Base-by-base conservation (phyloP, 208 protist genomes). In the Leishmania lainsoni region DNA sequence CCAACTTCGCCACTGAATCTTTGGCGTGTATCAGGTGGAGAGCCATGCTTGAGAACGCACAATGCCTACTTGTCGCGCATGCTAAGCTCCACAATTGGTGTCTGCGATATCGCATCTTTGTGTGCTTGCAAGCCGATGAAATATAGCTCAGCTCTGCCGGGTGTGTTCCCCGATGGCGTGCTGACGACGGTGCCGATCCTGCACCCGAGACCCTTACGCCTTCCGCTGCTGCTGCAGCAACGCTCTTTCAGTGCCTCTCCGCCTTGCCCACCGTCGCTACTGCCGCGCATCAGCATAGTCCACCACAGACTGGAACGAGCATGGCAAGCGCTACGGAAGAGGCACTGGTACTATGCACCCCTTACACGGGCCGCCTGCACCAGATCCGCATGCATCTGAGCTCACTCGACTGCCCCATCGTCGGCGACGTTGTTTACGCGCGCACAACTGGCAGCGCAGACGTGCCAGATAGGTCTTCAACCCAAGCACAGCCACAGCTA, bases 341-440 rank as follows among this genome's bases (percentile, higher is more conserved):
- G 81, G 78, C 68, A 42, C 75, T 99, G n/a, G 76, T 98, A 32
- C 82, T 94, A 14, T 97, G 93, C 79, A 88, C 94, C 32, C 97
- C 97, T 29, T 89, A 98, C 65, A 98, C 97, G 5, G 97, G 97
- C 6, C 88, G 96, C 9, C 90, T 95, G 66, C 96, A 99, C 85
- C 97, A 99, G 76, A 97, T 99, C 52, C 91, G 97, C 14, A 76
- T 92, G 69, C 97, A 99, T 87, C 79, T 98, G 16, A 83, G 86
- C 74, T 74, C 82, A 29, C 85, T 95, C 20, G 93, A 93, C 14
- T 87, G 86, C 76, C 94, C 95, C 16, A 99, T 99, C 75, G 80
- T 92, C n/a, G 90, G 94, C 70, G 97, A 99, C 80, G 65, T 78
- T 17, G 75, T 77, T 5, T 86, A 79, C 77, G 51, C 69, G 6